A percentile compares a stretch with the other conserved stretches of the same genome.
phyloP scores from a whole-genome alignment of 768 basidiomycete species.

The Leccinum rimulosum region DNA sequence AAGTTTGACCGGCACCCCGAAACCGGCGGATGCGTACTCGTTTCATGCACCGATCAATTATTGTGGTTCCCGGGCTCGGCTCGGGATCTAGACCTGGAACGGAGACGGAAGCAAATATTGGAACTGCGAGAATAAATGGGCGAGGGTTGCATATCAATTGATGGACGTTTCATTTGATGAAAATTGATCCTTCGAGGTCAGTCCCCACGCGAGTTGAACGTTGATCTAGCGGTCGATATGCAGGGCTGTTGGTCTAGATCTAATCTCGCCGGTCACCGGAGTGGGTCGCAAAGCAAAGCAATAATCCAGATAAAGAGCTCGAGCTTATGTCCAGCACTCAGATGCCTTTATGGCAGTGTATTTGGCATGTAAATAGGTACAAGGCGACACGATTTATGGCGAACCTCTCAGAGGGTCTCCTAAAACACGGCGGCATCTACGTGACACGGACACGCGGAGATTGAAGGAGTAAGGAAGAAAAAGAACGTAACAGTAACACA shows the following conservation, averaged over 20 bases:
- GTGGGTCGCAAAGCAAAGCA: neutral
- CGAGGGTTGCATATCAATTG: slow-evolving; percentile 19
- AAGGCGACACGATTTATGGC: neutral
- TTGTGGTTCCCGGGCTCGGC: neutral
- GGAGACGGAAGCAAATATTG: slow-evolving; percentile 4
- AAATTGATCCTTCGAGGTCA: neutral
- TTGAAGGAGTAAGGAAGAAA: neutral
- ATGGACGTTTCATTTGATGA: neutral
- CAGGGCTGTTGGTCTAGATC: neutral
- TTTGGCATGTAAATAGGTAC: neutral
- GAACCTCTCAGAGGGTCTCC: neutral
- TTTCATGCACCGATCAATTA: slow-evolving; percentile 27
- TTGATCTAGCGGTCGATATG: neutral
- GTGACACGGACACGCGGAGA: slow-evolving; percentile 1
- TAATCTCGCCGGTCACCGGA: neutral
- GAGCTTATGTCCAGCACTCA: neutral
- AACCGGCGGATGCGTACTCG: slow-evolving; percentile 7
- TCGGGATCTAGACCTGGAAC: neutral
- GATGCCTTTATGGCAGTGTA: neutral
- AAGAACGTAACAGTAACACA: neutral
- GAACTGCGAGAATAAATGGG: slow-evolving; percentile 21
- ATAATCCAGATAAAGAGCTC: neutral
- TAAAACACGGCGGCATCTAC: neutral
- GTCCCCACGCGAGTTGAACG: neutral
- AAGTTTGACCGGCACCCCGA: too few relatives aligned